Evolutionary conservation across 2,329 filamentous ascomycete species (phyloP).

Genomic region (Shiraia bambusicola): DNA sequence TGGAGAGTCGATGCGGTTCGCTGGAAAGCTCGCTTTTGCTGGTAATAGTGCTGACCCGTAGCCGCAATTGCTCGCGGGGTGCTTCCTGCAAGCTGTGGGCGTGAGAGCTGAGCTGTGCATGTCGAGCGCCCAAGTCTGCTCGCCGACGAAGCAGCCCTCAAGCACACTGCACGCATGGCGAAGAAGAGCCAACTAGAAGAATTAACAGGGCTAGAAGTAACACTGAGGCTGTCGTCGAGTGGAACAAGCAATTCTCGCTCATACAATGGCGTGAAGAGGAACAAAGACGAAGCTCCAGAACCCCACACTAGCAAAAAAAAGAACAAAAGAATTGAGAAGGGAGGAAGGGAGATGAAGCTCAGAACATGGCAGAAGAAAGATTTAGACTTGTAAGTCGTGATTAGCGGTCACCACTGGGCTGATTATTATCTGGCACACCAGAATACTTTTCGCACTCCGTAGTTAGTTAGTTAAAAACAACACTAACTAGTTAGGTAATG

Average conservation of each 20-base stretch:
- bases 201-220: slow-evolving; percentile 3
- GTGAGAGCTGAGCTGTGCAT: slow-evolving; percentile 22
- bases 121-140: slow-evolving; percentile 27
- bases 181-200: slow-evolving; percentile 4
- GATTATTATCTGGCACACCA: not conserved
- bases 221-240: not conserved
- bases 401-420: slow-evolving; percentile 5
- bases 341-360: slow-evolving; percentile 5
- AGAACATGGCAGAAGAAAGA: slow-evolving; percentile 3
- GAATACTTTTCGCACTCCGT: too few relatives aligned
- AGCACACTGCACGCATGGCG: slow-evolving; percentile 36
- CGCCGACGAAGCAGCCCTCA: slow-evolving; percentile 35
- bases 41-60: slow-evolving; percentile 15
- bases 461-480: too few relatives aligned
- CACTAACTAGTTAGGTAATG: too few relatives aligned
- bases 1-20: slow-evolving; percentile 19
- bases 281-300: not conserved
- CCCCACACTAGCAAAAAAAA: not conserved
- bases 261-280: not conserved
- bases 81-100: slow-evolving; percentile 19
- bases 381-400: not conserved
- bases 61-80: slow-evolving; percentile 18
- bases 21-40: slow-evolving; percentile 27
- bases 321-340: not conserved
- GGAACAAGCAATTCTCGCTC: too few relatives aligned